Evolutionary conservation across 1,284 basidiomycete genomes (phyloP).

Genomic region (Ustilago curta): DNA sequence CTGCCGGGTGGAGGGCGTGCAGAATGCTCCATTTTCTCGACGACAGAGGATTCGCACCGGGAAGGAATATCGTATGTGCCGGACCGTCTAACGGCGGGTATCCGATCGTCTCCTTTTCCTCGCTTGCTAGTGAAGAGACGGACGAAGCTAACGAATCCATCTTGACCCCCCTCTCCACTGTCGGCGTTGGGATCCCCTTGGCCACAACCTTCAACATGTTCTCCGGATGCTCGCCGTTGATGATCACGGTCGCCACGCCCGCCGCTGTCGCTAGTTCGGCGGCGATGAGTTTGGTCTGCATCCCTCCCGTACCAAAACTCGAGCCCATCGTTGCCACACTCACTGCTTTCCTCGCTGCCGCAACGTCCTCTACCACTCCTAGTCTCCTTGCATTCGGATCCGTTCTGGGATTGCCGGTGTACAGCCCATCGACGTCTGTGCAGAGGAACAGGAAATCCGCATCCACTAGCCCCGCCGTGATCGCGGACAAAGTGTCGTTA

Average conservation of each 20-base stretch:
- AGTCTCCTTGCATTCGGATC: constrained; percentile 85
- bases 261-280: constrained; percentile 96
- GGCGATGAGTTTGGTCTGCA: constrained; percentile 99
- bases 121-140: constrained; percentile 34
- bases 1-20: constrained; percentile 89
- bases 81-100: constrained; percentile 71
- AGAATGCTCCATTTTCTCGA: constrained; percentile 95
- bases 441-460: constrained; percentile 96
- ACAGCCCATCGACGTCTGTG: constrained; percentile 96
- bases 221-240: constrained; percentile 74
- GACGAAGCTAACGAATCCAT: constrained; percentile 53
- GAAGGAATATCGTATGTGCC: constrained; percentile 87
- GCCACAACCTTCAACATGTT: constrained; percentile 84
- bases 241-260: constrained; percentile 91
- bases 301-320: constrained; percentile 93
- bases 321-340: constrained; percentile 91
- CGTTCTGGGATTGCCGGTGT: constrained; percentile 92
- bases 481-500: constrained; percentile 97
- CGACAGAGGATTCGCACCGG: constrained; percentile 80
- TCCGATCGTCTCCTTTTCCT: constrained; percentile 48
- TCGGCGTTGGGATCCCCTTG: constrained; percentile 32
- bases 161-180: background rate
- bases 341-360: constrained; percentile 84
- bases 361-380: constrained; percentile 83
- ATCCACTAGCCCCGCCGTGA: constrained; percentile 95